Percentiles rank a stretch among this genome's conserved stretches.
These are phyloP conservation scores for Abrus pulchellus DNA, from an alignment of 306 rosid species.

Conservation along the genomic window DNA sequence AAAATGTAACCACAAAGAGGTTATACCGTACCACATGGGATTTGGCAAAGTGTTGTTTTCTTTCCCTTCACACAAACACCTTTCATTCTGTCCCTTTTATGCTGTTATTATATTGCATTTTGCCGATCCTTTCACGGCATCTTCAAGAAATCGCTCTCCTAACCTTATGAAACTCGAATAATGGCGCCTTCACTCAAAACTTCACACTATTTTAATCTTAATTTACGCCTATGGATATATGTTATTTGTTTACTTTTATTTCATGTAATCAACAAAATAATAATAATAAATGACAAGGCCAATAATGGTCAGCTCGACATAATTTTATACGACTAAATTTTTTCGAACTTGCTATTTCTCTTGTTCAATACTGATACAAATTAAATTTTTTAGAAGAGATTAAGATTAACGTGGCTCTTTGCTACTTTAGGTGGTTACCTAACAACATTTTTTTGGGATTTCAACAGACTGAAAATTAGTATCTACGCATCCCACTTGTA, in stretches of 20 bases:
- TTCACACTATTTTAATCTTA: background rate
- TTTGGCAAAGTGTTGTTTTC: conserved; percentile 37
- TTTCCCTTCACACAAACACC: conserved; percentile 47
- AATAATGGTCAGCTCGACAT: too few relatives aligned
- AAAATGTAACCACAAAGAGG: background rate
- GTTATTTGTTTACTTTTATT: background rate
- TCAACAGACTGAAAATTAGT: too few relatives aligned
- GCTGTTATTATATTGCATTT: background rate
- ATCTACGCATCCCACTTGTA: too few relatives aligned
- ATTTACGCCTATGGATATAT: background rate
- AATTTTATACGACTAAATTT: too few relatives aligned
- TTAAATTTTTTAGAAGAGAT: too few relatives aligned
- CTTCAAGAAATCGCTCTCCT: conserved; percentile 35
- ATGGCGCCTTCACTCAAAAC: background rate
- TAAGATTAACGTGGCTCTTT: too few relatives aligned
- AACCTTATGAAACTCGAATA: conserved; percentile 22
- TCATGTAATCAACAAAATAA: too few relatives aligned
- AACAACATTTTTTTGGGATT: too few relatives aligned
- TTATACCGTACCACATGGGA: conserved; percentile 30
- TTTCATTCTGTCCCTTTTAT: conserved; percentile 12
- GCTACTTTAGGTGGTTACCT: too few relatives aligned
- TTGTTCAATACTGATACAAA: too few relatives aligned
- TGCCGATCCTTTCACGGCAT: conserved; percentile 39
- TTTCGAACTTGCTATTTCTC: too few relatives aligned
- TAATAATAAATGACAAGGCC: too few relatives aligned